Percentiles rank a stretch among this genome's conserved stretches.
phyloP scores from a whole-genome alignment of 208 protist species.

The Leishmania tarentolae region DNA sequence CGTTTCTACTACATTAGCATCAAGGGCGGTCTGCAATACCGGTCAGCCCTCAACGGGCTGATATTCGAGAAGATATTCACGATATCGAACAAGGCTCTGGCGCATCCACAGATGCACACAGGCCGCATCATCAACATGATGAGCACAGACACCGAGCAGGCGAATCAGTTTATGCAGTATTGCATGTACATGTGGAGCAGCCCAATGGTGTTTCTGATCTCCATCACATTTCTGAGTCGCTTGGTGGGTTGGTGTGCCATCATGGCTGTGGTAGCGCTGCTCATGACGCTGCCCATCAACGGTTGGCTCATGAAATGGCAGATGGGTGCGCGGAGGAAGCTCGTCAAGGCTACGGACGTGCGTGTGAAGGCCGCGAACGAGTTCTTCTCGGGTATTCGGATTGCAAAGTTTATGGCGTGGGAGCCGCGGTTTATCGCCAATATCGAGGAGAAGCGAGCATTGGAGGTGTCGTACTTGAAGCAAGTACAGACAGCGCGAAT shows the following conservation, averaged over 20 bases:
- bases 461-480: slow-evolving; percentile 48
- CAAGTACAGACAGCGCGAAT: slow-evolving; percentile 38
- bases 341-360: slow-evolving; percentile 63
- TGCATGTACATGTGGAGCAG: slow-evolving; percentile 55
- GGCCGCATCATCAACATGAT: slow-evolving; percentile 91
- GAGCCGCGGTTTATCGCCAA: slow-evolving; percentile 71
- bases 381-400: slow-evolving; percentile 86
- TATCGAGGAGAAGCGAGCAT: slow-evolving; percentile 45
- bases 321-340: slow-evolving; percentile 21
- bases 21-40: slow-evolving; percentile 49
- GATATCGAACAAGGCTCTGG: slow-evolving; percentile 42
- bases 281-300: slow-evolving; percentile 75
- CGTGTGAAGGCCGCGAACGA: slow-evolving; percentile 93
- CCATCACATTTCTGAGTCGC: slow-evolving; percentile 40
- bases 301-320: slow-evolving; percentile 45
- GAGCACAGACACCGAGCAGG: slow-evolving; percentile 68
- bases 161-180: slow-evolving; percentile 44
- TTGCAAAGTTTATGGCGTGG: slow-evolving; percentile 95
- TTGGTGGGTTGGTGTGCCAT: slow-evolving; percentile 78
- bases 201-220: slow-evolving; percentile 70
- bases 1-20: slow-evolving; percentile 58
- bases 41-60: slow-evolving; percentile 57
- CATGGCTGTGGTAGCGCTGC: slow-evolving; percentile 63
- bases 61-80: slow-evolving; percentile 82
- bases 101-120: slow-evolving; percentile 73